Base-by-base conservation (phyloP, 352 stramenopile species). In the Phytophthora kernoviae region DNA sequence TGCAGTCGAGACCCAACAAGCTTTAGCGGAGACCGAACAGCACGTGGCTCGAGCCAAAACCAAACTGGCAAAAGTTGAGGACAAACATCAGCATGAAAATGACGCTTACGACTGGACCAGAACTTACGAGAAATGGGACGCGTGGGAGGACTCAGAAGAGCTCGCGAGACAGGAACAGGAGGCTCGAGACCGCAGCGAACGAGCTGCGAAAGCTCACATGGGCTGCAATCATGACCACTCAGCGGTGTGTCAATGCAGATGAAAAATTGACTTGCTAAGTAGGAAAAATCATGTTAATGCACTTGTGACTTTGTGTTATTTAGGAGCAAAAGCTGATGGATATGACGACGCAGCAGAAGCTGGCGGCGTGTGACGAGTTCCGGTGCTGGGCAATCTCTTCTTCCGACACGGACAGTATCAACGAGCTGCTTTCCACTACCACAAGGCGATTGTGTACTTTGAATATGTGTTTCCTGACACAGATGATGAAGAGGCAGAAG, bases 151-250 rank as follows among this genome's bases (percentile, higher is more conserved):
- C 46, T 82, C 84, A 0, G 86, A 95, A 43, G 86, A 93, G 62
- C 74, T 93, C 11, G 83, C 76, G 15, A 74, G 65, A 24, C 69
- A 83, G 26, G 82, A 95, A 43, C 73, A 87, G 51, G 72, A 79
- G 24, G 77, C 81, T 33, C 64, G 82, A 18, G 81, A 86, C 12
- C 88, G 85, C 56, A 81, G 76, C 20, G 79, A 86, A 44, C 78
- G 81, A 0, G 77, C 79, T 0, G 36, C 63, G 0, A 75, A 78
- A 47, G 58, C 65, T 21, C 75, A 87, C 22, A 75, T 76, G 39
- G 71, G 78, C 27, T 95, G 86, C 71, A 87, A 92, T 57, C 86
- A 95, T 62, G 86, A 95, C 66, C 86, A 95, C 69, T 95, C 86
- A 47, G 84, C 86, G 21, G 68, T 51, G 9, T 39, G 24, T 64